Evolutionary conservation across 441 rosid species (phyloP), one percentile per base, ranked within the genome.

Genomic region (Gossypium gossypioides): DNA sequence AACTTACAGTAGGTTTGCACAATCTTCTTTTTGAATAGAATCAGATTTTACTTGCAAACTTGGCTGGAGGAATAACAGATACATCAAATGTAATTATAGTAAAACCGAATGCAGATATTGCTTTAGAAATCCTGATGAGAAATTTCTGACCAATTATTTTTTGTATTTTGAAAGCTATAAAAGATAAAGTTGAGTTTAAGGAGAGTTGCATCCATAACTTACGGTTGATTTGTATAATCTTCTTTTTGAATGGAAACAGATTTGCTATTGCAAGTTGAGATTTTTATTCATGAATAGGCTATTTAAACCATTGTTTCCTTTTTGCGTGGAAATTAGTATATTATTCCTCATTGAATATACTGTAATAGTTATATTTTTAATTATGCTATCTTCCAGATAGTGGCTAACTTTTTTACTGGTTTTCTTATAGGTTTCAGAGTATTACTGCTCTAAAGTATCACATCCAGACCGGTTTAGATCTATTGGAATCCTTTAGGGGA

Each of bases 401-500:
- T 58, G 54, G 25, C 66, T 57, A 25, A 80, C 55, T 68, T 62
- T 54, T 62, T 48, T 19, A 9, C 58, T 71, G 78, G 73, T 62
- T 77, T 76, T 67, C 46, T 75, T 81, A 65, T 89, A 95, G 99
- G 54, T 91, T 85, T 78, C 87, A 82, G 72, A 95, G 89, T 78
- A 78, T 89, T 74, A 84, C 83, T 55, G 86, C 87, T 77, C 82
- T 95, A 59, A 95, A 86, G 79, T 87, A 88, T 86, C 92, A 95
- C 79, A 84, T 95, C 74, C 97, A 89, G 82, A 87, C 92, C 72
- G 85, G 89, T 77, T 75, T 92, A 75, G 97, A 95, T 83, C 83
- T 68, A 56, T 62, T 95, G 79, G 94, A 89, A 85, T 80, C 82
- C 68, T 84, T 92, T 54, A 89, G 97, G 79, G 83, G 82, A 79